These are phyloP conservation scores for Lentinula novae-zelandiae DNA, from an alignment of 1,284 basidiomycete species.

Conservation along the genomic window DNA sequence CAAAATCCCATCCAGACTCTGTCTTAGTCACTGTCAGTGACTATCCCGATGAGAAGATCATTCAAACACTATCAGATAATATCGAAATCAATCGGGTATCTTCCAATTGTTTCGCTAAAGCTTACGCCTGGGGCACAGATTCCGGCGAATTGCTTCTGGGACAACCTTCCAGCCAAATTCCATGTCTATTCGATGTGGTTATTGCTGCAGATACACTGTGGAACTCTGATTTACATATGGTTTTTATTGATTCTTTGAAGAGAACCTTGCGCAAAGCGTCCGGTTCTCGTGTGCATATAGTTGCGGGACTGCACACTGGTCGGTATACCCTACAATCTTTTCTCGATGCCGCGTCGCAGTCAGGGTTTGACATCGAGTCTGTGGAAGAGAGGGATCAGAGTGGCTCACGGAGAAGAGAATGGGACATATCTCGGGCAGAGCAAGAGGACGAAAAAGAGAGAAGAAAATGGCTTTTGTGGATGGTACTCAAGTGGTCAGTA, in stretches of 20 bases:
- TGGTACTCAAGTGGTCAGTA: slow-evolving; percentile 49
- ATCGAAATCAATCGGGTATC: slow-evolving; percentile 45
- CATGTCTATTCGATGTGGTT: slow-evolving; percentile 53
- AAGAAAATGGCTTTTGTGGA: slow-evolving; percentile 68
- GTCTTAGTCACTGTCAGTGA: slow-evolving; percentile 55
- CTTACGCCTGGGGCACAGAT: slow-evolving; percentile 65
- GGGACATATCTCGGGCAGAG: slow-evolving; percentile 48
- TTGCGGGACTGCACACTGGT: slow-evolving; percentile 73
- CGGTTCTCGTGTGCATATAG: slow-evolving; percentile 50
- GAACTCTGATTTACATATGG: slow-evolving; percentile 56
- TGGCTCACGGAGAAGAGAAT: slow-evolving; percentile 36
- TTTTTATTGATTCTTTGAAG: slow-evolving; percentile 50
- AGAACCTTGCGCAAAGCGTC: slow-evolving; percentile 39
- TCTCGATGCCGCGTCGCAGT: slow-evolving; percentile 32
- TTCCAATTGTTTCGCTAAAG: slow-evolving; percentile 42
- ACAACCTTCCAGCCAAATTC: background rate
- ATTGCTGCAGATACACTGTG: slow-evolving; percentile 74
- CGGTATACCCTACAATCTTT: slow-evolving; percentile 65
- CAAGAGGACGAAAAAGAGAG: slow-evolving; percentile 61
- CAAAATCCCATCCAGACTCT: slow-evolving; percentile 37
- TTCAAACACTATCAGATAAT: slow-evolving; percentile 56
- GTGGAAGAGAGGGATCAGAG: slow-evolving; percentile 45
- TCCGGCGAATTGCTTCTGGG: background rate
- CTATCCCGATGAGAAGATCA: slow-evolving; percentile 66
- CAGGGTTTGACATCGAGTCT: slow-evolving; percentile 45